Evolutionary conservation across 2,329 filamentous ascomycete genomes (phyloP).

Genomic region (Aspergillus hiratsukae): DNA sequence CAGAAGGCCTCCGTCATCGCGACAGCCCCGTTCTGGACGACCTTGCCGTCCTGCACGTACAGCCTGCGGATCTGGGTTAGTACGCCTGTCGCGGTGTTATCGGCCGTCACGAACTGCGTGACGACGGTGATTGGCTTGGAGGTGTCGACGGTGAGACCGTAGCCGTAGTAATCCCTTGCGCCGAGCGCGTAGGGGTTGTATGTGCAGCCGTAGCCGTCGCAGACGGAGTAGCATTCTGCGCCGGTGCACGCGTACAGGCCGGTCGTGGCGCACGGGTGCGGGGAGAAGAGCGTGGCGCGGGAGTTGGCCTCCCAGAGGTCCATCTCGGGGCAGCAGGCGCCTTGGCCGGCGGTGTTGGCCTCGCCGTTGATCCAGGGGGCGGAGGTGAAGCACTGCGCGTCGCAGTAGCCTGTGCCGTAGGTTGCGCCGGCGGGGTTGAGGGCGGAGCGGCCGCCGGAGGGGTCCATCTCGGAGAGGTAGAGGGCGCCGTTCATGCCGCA

Average conservation of each 20-base stretch:
- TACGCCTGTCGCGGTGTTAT: conserved; percentile 44
- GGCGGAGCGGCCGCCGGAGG: conserved; percentile 53
- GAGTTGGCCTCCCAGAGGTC: conserved; percentile 66
- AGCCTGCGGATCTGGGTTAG: conserved; percentile 56
- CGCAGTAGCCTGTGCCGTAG: conserved; percentile 60
- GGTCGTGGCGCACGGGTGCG: conserved; percentile 54
- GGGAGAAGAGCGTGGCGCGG: conserved; percentile 57
- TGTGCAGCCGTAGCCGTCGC: conserved; percentile 64
- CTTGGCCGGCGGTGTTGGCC: conserved; percentile 47
- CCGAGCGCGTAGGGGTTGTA: conserved; percentile 64
- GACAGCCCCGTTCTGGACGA: conserved; percentile 48
- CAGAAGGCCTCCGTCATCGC: conserved; percentile 55
- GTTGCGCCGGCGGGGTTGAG: conserved; percentile 52
- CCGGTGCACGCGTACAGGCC: conserved; percentile 46
- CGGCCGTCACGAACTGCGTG: conserved; percentile 56
- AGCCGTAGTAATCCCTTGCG: conserved; percentile 57
- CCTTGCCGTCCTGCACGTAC: conserved; percentile 57
- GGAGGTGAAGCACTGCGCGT: conserved; percentile 49
- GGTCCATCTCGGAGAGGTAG: conserved; percentile 59
- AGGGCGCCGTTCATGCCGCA: conserved; percentile 68
- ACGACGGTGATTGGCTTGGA: conserved; percentile 57
- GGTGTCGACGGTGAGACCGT: conserved; percentile 54
- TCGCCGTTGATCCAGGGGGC: conserved; percentile 51
- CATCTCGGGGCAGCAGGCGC: conserved; percentile 63
- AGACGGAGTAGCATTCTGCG: conserved; percentile 46